Conservation (phyloP, 164 flowering plant species). For the Brasenia schreberi region DNA sequence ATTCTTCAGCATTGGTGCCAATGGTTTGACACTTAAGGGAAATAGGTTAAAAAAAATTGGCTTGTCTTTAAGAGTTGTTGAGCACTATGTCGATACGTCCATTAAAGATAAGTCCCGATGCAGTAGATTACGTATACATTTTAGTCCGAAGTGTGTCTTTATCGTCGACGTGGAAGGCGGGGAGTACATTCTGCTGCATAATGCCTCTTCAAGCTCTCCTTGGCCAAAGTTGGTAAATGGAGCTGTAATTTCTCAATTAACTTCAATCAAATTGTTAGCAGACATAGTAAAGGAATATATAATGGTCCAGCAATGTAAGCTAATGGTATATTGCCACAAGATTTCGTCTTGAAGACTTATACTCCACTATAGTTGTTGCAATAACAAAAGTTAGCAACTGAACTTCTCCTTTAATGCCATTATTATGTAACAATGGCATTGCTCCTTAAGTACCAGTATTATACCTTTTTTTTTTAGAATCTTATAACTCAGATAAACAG, state of each 20-base stretch:
- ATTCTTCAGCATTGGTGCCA: too few species aligned
- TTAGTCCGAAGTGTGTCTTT: not conserved
- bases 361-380: too few species aligned
- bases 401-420: too few species aligned
- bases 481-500: too few species aligned
- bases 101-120: not conserved
- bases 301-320: too few species aligned
- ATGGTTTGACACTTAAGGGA: not conserved
- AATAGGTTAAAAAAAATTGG: not conserved
- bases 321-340: too few species aligned
- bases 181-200: not conserved
- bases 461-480: too few species aligned
- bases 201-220: not conserved
- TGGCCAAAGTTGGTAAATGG: not conserved
- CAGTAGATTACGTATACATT: not conserved
- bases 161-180: not conserved
- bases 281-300: not conserved
- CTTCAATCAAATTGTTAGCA: not conserved
- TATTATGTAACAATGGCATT: too few species aligned
- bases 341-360: too few species aligned
- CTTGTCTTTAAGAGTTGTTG: not conserved
- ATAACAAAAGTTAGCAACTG: too few species aligned
- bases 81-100: not conserved
- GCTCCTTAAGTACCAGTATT: too few species aligned
- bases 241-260: not conserved